A percentile compares a stretch with the other conserved stretches of the same genome.
Conservation (phyloP, 495 filamentous ascomycete species). For the Hyaloscypha hepaticicola region DNA sequence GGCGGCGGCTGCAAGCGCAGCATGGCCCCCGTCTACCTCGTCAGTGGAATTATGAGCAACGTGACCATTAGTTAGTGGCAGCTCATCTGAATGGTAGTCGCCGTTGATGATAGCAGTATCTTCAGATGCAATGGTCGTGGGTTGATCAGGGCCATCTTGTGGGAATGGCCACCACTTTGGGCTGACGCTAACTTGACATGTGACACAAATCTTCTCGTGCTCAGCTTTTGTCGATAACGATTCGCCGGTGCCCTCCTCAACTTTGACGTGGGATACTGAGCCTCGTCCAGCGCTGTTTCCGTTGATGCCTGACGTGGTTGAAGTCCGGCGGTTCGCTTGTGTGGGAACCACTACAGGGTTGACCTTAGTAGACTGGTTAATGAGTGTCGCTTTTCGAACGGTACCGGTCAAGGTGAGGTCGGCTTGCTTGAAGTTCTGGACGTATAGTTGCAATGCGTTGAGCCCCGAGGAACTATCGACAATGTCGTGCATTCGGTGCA, state of each 20-base stretch:
- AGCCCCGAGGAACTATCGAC: constrained; percentile 55
- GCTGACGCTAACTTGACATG: constrained; percentile 58
- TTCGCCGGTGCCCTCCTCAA: constrained; percentile 24
- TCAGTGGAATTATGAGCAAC: constrained; percentile 34
- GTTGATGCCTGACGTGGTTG: constrained; percentile 20
- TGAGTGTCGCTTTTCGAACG: constrained; percentile 69
- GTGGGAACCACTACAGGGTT: constrained; percentile 9
- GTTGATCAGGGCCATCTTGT: background rate
- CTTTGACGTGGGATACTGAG: constrained; percentile 39
- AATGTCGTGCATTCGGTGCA: constrained; percentile 76
- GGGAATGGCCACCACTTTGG: constrained; percentile 57
- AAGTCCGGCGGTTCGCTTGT: constrained; percentile 26
- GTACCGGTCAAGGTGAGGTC: constrained; percentile 88
- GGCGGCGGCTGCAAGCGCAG: constrained; percentile 45
- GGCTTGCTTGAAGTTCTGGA: constrained; percentile 88
- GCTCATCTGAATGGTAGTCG: constrained; percentile 39
- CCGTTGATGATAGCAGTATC: constrained; percentile 8
- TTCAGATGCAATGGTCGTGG: constrained; percentile 2
- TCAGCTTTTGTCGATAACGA: background rate
- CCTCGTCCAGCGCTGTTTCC: constrained; percentile 11
- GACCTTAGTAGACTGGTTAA: constrained; percentile 30
- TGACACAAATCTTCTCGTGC: constrained; percentile 40
- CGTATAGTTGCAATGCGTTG: constrained; percentile 84
- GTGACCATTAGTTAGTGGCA: constrained; percentile 43
- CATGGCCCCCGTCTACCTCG: constrained; percentile 45